Base-by-base conservation (phyloP, 371 early-diverging fungal genomes). In the Mortierella sp. region DNA sequence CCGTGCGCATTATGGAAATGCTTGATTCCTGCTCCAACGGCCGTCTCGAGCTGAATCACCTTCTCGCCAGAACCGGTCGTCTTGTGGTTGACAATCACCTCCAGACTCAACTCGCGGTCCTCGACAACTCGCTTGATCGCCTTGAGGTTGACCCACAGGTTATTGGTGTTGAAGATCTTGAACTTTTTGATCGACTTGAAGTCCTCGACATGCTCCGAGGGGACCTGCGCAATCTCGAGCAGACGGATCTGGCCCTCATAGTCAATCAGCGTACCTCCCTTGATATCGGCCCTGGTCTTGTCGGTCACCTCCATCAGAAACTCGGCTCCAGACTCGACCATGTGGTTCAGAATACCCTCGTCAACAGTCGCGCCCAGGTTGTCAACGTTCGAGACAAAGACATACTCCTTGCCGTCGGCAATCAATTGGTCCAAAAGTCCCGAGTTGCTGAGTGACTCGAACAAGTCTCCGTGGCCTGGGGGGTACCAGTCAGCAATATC, bases 131-230 rank as follows among this genome's bases (percentile, higher is more conserved):
- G 95, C 92, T 99, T 99, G 88, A 99, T 94, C n/a, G 98, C 98
- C 91, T 95, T 96, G 78, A 99, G 90, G 85, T 94, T 95, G 80
- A 99, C 95, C 99, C 99, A 99, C 86, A 99, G 86, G 91, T 99
- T 99, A 93, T 99, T 99, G 78, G 99, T 99, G 94, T 99, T 99
- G 93, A 99, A 99, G 86, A 99, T 99, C 93, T 98, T 98, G 92
- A 99, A 99, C 92, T 99, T 99, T 89, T 98, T 98, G 89, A 99
- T 94, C 75, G 97, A 97, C 88, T 99, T 99, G 91, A 99, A 99
- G 84, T 99, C 99, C 82, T 98, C 98, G 31, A 98, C 96, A 82
- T 98, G 96, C 79, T 97, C 96, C 67, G 93, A 89, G n/a, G 99
- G 99, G 10, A 99, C 99, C 89, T 99, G 99, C 19, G 99, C 99